Conservation (phyloP, 176 grass and related monocot species). For the sorghum (Sorghum bicolor) region Sorghum_bicolor_NCBIv3 NC_012874.2:11808001-11808500, state of each 20-base stretch:
- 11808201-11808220: neutral
- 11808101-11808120: neutral
- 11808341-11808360: slow-evolving; percentile 20
- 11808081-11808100: neutral
- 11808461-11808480: slow-evolving; percentile 24
- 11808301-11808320: neutral
- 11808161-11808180: no score
- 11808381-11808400: neutral
- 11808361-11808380: slow-evolving; percentile 2
- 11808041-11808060: neutral
- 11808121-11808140: neutral
- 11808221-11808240: neutral
- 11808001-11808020: neutral
- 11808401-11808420: neutral
- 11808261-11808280: neutral
- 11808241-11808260: neutral
- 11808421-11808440: slow-evolving; percentile 15
- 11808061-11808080: neutral
- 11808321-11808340: slow-evolving; percentile 2
- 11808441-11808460: slow-evolving; percentile 36
- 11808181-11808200: no score
- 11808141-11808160: neutral
- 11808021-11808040: neutral
- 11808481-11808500: slow-evolving; percentile 41
- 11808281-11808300: slow-evolving; percentile 21